phyloP scores from a whole-genome alignment of 2,329 filamentous ascomycete genomes.

The Thermomyces lanuginosus region DNA sequence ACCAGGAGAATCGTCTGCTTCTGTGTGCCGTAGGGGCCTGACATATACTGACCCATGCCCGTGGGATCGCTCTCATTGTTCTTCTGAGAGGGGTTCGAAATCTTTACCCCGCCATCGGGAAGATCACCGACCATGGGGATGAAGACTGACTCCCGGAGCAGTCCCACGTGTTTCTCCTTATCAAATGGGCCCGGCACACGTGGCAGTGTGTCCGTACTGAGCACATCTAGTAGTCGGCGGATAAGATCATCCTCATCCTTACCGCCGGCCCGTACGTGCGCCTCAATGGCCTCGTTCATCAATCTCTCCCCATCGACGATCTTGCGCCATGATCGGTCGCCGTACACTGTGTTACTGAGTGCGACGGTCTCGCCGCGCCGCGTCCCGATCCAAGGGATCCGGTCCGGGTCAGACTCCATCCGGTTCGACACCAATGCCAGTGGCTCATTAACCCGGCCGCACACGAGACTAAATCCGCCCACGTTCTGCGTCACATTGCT shows the following conservation, averaged over 20 bases:
- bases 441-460: constrained; percentile 38
- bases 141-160: constrained; percentile 45
- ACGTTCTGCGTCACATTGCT: constrained; percentile 39
- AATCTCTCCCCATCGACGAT: constrained; percentile 41
- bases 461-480: constrained; percentile 47
- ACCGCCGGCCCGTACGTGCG: constrained; percentile 24
- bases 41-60: constrained; percentile 19
- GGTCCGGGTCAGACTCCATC: constrained; percentile 32
- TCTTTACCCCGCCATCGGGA: constrained; percentile 13
- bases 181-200: constrained; percentile 29
- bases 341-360: constrained; percentile 45
- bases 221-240: constrained; percentile 34
- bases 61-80: constrained; percentile 5
- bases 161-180: constrained; percentile 39
- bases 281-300: constrained; percentile 33
- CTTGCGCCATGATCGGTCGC: constrained; percentile 46
- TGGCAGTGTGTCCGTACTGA: constrained; percentile 41
- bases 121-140: constrained; percentile 37
- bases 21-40: constrained; percentile 46
- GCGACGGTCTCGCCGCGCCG: constrained; percentile 37
- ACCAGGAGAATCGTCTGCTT: constrained; percentile 48
- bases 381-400: constrained; percentile 36
- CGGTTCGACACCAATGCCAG: constrained; percentile 48
- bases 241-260: constrained; percentile 36
- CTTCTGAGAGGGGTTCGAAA: constrained; percentile 11